Base-by-base conservation (phyloP, 805 yeast genomes). In the Candida khao-thaluensis region DNA sequence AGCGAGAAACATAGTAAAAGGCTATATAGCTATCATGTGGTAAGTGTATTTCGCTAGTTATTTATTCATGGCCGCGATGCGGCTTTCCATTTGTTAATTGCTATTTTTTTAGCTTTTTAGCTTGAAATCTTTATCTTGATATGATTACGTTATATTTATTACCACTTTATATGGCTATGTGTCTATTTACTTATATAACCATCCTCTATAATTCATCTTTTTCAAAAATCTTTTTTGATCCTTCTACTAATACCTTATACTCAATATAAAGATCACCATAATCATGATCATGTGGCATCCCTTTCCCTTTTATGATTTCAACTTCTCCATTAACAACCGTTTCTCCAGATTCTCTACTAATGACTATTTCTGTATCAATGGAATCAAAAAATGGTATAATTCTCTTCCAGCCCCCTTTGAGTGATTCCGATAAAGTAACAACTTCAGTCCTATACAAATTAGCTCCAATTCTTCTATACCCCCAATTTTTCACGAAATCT, bases 391-490 rank as follows among this genome's bases (percentile, higher is more conserved):
- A 82, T 29, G 71, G 74, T 17, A 93, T 69, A 5, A 61, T 60
- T 39, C 96, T 71, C 26, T 61, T 53, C 99, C 99, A 93, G 12
- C 82, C 87, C 12, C 99, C 99, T 5, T 53, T 35, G 6, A 78
- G 35, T 0, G 97, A 85, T 59, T 93, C 96, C 38, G 74, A 70
- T 36, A 81, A 67, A 2, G 84, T 74, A 21, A 93, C 57, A 1
- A 78, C 81, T 57, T 93, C 98, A 0, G 88, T 85, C 43, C 98
- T 70, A 65, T 82, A 90, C 47, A 93, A 64, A 52, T 84, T 70
- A 46, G 72, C 58, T 25, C 85, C 85, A 43, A 88, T 74, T 50
- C 99, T 76, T 60, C 96, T 75, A 64, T 81, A 93, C 6, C 99
- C 99, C 75, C 87, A 57, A 54, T 85, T 82, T 12, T 71, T 74